These are phyloP conservation scores for Colletotrichum eleusines DNA, from an alignment of 2,329 filamentous ascomycete species.

Conservation along the genomic window DNA sequence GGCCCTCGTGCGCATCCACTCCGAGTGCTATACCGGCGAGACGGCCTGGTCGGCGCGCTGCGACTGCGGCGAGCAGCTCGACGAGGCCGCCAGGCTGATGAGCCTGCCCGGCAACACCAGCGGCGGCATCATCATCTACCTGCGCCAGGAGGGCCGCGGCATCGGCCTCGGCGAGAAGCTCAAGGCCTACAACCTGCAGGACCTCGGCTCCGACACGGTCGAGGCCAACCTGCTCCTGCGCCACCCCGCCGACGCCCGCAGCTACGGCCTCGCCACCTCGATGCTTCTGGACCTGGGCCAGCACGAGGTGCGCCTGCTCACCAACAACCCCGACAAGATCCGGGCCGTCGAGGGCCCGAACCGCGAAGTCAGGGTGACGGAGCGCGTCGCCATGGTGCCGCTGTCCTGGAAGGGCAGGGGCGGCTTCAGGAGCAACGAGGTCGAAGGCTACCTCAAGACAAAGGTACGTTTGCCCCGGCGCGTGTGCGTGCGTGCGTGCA, in stretches of 20 bases:
- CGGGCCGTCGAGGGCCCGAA: slow-evolving; percentile 92
- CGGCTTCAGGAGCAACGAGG: slow-evolving; percentile 87
- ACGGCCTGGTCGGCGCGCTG: slow-evolving; percentile 98
- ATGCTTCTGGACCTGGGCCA: slow-evolving; percentile 91
- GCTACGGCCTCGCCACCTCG: slow-evolving; percentile 95
- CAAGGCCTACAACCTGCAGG: slow-evolving; percentile 98
- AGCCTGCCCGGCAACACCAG: slow-evolving; percentile 71
- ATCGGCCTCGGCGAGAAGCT: slow-evolving; percentile 96
- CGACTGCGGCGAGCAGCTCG: slow-evolving; percentile 97
- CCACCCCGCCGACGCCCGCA: slow-evolving; percentile 93
- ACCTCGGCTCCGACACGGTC: slow-evolving; percentile 96
- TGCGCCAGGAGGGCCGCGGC: slow-evolving; percentile 94
- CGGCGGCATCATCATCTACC: slow-evolving; percentile 90
- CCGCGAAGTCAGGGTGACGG: slow-evolving; percentile 86
- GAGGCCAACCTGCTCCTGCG: slow-evolving; percentile 92
- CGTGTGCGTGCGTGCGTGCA: background rate
- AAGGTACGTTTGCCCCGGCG: slow-evolving; percentile 73
- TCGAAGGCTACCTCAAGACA: slow-evolving; percentile 93
- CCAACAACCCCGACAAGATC: slow-evolving; percentile 98
- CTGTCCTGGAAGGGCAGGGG: slow-evolving; percentile 89
- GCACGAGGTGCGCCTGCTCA: slow-evolving; percentile 82
- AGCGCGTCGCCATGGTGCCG: slow-evolving; percentile 95
- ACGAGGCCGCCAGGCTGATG: slow-evolving; percentile 96
- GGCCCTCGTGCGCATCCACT: slow-evolving; percentile 93
- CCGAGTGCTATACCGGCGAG: slow-evolving; percentile 98